Conservation (phyloP, 164 flowering plant genomes). For the Macadamia integrifolia region DNA sequence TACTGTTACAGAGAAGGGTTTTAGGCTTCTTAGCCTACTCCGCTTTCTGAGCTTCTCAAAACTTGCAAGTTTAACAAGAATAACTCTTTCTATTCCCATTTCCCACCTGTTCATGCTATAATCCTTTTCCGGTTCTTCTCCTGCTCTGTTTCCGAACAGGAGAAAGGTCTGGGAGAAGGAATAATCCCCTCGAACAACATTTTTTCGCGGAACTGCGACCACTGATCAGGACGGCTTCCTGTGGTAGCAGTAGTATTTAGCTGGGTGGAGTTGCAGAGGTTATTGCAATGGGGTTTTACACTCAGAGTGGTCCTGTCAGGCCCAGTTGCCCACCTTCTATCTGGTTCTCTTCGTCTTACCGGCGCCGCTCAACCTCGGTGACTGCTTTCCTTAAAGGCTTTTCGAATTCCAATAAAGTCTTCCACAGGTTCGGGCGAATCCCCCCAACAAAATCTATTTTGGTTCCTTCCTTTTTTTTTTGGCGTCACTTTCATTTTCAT, state of each 20-base stretch:
- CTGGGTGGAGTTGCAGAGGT: slow-evolving; percentile 42
- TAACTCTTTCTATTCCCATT: no score
- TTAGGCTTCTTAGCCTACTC: no score
- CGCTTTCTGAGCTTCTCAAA: no score
- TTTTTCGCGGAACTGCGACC: not conserved
- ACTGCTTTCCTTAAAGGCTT: slow-evolving; percentile 12
- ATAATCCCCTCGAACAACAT: not conserved
- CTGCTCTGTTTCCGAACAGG: not conserved
- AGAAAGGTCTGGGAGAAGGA: not conserved
- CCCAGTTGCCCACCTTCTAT: slow-evolving; percentile 28
- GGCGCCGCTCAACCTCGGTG: slow-evolving; percentile 2
- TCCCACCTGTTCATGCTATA: no score
- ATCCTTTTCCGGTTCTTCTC: not conserved
- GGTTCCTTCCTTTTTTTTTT: not conserved
- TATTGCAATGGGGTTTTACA: slow-evolving; percentile 45
- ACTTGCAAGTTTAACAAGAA: no score
- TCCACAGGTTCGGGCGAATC: slow-evolving; percentile 21
- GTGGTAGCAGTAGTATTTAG: slow-evolving; percentile 19
- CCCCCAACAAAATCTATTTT: no score
- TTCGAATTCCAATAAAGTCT: slow-evolving; percentile 13
- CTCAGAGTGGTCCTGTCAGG: slow-evolving; percentile 33
- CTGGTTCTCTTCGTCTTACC: slow-evolving; percentile 21
- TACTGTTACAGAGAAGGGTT: no score
- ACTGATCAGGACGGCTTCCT: slow-evolving; percentile 28
- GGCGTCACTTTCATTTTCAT: no score